Percentiles rank a stretch among this genome's conserved stretches.
phyloP scores from a whole-genome alignment of 257 asterid genomes.

The Gentiana straminea region DNA sequence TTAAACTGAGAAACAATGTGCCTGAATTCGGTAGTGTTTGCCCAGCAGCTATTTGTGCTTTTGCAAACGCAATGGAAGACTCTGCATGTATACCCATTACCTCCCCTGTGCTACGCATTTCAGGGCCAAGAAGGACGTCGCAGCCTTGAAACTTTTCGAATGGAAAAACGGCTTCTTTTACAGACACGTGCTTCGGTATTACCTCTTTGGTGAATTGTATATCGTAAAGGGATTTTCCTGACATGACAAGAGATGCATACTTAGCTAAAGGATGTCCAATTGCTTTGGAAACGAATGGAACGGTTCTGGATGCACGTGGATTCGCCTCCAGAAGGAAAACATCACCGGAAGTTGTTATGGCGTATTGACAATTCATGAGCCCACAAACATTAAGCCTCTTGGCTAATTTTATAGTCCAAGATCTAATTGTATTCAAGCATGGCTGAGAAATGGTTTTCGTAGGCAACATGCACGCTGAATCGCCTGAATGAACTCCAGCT shows the following conservation, averaged over 20 bases:
- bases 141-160: conserved; percentile 96
- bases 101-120: conserved; percentile 98
- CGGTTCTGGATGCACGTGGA: conserved; percentile 94
- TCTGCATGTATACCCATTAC: conserved; percentile 81
- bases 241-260: conserved; percentile 93
- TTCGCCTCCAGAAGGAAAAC: conserved; percentile 93
- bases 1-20: conserved; percentile 74
- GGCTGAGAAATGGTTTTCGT: conserved; percentile 60
- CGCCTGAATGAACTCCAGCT: conserved; percentile 97
- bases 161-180: conserved; percentile 94
- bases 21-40: conserved; percentile 79
- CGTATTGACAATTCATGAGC: conserved; percentile 92
- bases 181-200: conserved; percentile 74
- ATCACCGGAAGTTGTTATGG: conserved; percentile 70
- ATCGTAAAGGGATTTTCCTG: conserved; percentile 73
- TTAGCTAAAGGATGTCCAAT: conserved; percentile 95
- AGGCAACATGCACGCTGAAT: conserved; percentile 96
- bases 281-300: conserved; percentile 94
- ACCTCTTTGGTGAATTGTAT: conserved; percentile 69
- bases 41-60: conserved; percentile 94
- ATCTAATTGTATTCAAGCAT: conserved; percentile 66
- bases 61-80: conserved; percentile 73
- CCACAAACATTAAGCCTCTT: conserved; percentile 73
- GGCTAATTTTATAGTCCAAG: conserved; percentile 84
- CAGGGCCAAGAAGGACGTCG: conserved; percentile 89